Evolutionary conservation across 768 basidiomycete genomes (phyloP), one percentile per base, ranked within the genome.

Genomic region (Lactarius psammicola): DNA sequence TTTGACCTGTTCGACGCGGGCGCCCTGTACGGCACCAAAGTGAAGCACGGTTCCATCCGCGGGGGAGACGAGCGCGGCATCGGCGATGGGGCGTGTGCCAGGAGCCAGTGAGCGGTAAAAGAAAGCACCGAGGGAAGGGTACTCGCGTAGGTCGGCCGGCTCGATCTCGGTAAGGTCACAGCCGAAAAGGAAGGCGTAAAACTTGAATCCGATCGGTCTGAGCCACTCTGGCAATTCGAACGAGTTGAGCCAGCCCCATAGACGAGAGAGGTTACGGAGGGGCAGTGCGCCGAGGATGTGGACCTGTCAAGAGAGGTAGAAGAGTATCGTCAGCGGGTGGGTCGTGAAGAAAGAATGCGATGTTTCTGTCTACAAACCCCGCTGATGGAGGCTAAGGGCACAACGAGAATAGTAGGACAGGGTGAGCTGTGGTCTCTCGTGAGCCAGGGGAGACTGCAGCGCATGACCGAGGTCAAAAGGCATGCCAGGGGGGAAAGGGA

Each of bases 171-270:
- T 87, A 66, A 99, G 82, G 80, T 98, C 89, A 80, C 95, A 97
- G 30, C 93, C 94, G 72, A 99, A 99, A n/a, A 87, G 81, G 71
- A 79, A 85, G 20, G 94, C 85, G 74, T 98, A 99, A 56, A 95
- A 72, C 64, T 86, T 85, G 79, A 95, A 87, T 42, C 95, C 92
- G 73, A 87, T 85, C 4, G 95, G 95, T n/a, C 97, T 84, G 77
- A 94, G 84, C 95, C 95, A 99, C 66, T 95, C 81, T 34, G 97
- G 97, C 6, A 99, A 85, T 71, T 94, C 90, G 68, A 95, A 82
- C 1, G 90, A 91, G 79, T 98, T 99, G 67, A 98, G 72, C 76
- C 95, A 95, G 7, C 97, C 97, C 95, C 96, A 98, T 6, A 98
- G 77, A 1, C 95, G 89, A n/a, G 96, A 98, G 74, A 98, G 86